Base-by-base conservation (phyloP, 495 filamentous ascomycete genomes). In the Tetracladium marchalianum region DNA sequence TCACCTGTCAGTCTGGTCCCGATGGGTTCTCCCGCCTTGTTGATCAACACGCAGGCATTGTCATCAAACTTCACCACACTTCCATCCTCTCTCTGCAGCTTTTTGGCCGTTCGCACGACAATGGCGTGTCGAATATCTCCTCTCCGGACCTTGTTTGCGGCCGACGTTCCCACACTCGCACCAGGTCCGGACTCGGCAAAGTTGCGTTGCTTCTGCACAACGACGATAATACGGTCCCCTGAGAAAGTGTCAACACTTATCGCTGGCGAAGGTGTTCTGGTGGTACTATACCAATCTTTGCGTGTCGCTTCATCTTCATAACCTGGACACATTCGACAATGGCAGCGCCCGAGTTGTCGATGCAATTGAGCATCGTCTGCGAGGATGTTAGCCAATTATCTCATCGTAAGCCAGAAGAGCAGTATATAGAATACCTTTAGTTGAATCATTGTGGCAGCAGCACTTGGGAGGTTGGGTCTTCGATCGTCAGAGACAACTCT, bases 301-400 rank as follows among this genome's bases (percentile, higher is more conserved):
- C 93, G 50, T 82, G 74, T 46, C 83, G 72, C 69, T 95, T 94
- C 77, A 90, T 90, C 62, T 84, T 85, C 54, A 97, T 66, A 39
- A 97, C 85, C 61, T 86, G 80, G 59, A 85, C 84, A 69, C 93
- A 99, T 68, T 99, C 93, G 69, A 97, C 93, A 54, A 99, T 68
- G 49, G 93, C 90, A 57, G 93, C 93, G 61, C 93, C 93, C 41
- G 93, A 96, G 75, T 99, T 99, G 82, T 99, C 93, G 80, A 99
- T 96, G 80, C 93, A 97, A 64, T 88, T 96, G 51, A 97, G 75
- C 83, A 99, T 85, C 66, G 90, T 86, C 93, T 99, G 62, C 16
- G 39, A 43, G 8, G n/a, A 16, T 16, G n/a, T 11, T 15, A 4
- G n/a, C 36, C 9, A 39, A 33, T 44, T 3, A 7, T 27, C 7